Conservation (phyloP, 805 yeast species). For the Metschnikowia arizonensis region DNA sequence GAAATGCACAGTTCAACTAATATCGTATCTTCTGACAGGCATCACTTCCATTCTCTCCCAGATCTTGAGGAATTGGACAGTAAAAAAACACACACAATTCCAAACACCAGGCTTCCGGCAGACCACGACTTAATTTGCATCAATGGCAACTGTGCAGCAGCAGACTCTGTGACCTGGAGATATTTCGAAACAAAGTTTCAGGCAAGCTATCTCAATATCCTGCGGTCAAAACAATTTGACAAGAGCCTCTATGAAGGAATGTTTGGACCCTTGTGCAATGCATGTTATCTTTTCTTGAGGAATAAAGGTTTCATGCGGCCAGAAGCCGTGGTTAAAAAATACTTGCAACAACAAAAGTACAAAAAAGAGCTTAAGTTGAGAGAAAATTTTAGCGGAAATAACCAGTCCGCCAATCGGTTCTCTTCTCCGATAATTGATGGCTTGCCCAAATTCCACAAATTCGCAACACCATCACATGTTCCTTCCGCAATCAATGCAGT, state of each 20-base stretch:
- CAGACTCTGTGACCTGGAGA: conserved; percentile 40
- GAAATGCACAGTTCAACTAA: conserved; percentile 11
- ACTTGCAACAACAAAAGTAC: conserved; percentile 42
- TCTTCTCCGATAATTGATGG: conserved; percentile 11
- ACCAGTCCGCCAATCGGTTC: conserved; percentile 5
- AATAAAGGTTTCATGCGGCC: conserved; percentile 45
- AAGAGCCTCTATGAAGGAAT: conserved; percentile 42
- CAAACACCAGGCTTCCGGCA: conserved; percentile 33
- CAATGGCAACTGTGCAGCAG: conserved; percentile 39
- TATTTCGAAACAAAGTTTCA: conserved; percentile 39
- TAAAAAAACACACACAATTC: conserved; percentile 40
- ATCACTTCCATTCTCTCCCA: conserved; percentile 36
- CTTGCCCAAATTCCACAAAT: conserved; percentile 23
- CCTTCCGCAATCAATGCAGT: conserved; percentile 36
- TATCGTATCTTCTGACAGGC: conserved; percentile 15
- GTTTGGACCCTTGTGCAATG: conserved; percentile 47
- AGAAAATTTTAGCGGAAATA: conserved; percentile 20
- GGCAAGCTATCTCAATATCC: conserved; percentile 35
- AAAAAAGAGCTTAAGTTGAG: conserved; percentile 33
- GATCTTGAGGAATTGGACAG: conserved; percentile 44
- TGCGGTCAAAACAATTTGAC: conserved; percentile 36
- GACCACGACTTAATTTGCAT: conserved; percentile 40
- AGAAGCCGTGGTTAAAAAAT: conserved; percentile 42
- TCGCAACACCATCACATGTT: conserved; percentile 40
- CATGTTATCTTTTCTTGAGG: conserved; percentile 41